Conservation (phyloP, 306 rosid species). For the Medicago ruthenica region DNA sequence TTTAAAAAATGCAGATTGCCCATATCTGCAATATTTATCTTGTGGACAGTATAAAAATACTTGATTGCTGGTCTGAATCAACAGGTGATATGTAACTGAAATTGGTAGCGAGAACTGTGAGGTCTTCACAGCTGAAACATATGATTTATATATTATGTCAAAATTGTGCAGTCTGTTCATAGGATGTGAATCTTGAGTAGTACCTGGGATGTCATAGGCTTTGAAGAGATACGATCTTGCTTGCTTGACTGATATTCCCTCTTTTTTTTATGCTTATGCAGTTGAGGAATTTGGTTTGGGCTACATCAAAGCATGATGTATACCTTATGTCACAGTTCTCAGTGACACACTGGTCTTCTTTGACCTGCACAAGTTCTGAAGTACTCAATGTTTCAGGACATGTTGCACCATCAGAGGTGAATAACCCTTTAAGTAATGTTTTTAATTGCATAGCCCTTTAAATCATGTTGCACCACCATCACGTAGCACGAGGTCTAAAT, state of each 20-base stretch:
- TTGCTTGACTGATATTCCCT: slow-evolving; percentile 21
- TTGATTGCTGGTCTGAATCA: neutral
- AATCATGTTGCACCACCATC: neutral
- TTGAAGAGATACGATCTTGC: slow-evolving; percentile 30
- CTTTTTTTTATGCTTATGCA: slow-evolving; percentile 45
- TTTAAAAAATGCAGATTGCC: neutral
- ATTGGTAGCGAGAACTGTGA: slow-evolving; percentile 3
- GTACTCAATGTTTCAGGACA: slow-evolving; percentile 79
- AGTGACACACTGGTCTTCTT: slow-evolving; percentile 74
- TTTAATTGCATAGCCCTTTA: neutral
- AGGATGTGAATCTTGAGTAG: slow-evolving; percentile 26
- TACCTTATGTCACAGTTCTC: slow-evolving; percentile 75
- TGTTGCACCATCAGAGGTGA: slow-evolving; percentile 82
- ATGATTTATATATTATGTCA: slow-evolving; percentile 21
- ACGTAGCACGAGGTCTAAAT: neutral
- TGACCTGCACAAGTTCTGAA: slow-evolving; percentile 62
- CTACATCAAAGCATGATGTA: slow-evolving; percentile 85
- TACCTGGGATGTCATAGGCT: slow-evolving; percentile 1
- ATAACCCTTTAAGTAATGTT: slow-evolving; percentile 7
- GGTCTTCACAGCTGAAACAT: neutral
- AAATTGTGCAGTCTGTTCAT: slow-evolving; percentile 8
- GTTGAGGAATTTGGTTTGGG: slow-evolving; percentile 93
- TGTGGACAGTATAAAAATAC: slow-evolving; percentile 19
- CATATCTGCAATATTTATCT: neutral
- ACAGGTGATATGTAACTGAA: neutral